Evolutionary conservation across 2,329 filamentous ascomycete species (phyloP), one percentile per base, ranked within the genome.

Genomic region (Cladobotryum protrusum): DNA sequence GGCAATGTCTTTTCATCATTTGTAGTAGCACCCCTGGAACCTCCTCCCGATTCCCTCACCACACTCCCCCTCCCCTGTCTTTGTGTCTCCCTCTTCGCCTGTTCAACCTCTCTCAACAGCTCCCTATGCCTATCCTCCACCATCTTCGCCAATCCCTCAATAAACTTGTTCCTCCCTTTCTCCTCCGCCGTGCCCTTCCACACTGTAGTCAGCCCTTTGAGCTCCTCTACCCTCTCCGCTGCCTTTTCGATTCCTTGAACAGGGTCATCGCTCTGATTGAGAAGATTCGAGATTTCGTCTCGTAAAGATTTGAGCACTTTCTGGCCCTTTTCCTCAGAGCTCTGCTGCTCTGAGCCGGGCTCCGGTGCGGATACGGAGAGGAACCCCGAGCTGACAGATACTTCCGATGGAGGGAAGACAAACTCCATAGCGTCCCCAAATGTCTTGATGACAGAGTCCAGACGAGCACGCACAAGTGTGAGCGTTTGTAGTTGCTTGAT

Each of bases 131-230:
- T 74, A 56, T 96, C 92, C 62, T 96, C 90, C 1, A 96, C 88
- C 68, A 89, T 78, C 72, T 83, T 89, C 33, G 83, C 82, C 59
- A 99, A 67, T 46, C 79, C 78, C 56, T 97, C 92, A 15, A 99
- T 84, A 63, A 96, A 90, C 61, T 82, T 87, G 9, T 72, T 72
- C 47, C 93, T 76, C 5, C 89, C 89, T 69, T 88, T 95, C 66
- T 97, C 93, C 70, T 99, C 93, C 0, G 88, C 86, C 2, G 93
- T 96, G n/a, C 90, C 90, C 65, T 87, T 92, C 91, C 93, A 99
- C 18, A 99, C 83, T n/a, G 71, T 71, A 4, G 83, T 82, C 55
- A 97, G 70, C 54, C 83, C 79, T 61, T 89, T 85, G 49, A 97
- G 75, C 62, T 87, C 82, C 61, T 89, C 85, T 13, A 97, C 83